These are phyloP conservation scores for Geranium incanum DNA, from an alignment of 441 rosid genomes.

Conservation along the genomic window DNA sequence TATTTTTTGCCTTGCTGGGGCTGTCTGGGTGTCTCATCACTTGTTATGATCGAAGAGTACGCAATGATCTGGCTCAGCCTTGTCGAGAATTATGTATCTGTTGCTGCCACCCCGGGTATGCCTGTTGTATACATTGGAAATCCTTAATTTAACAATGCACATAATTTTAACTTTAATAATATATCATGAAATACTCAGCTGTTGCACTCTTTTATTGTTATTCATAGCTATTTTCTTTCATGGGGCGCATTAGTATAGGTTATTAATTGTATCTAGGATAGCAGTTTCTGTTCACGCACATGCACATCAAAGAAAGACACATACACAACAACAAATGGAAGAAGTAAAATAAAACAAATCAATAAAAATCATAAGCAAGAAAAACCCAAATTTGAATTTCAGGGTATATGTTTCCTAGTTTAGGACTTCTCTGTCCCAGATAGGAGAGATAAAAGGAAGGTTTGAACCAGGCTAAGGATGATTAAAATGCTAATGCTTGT, in stretches of 20 bases:
- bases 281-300: neutral
- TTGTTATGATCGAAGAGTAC: constrained; percentile 95
- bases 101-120: constrained; percentile 99
- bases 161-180: neutral
- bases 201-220: neutral
- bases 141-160: neutral
- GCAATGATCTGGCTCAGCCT: constrained; percentile 96
- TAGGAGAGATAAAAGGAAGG: no score
- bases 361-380: neutral
- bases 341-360: neutral
- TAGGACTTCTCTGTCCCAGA: no score
- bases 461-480: no score
- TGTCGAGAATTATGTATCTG: constrained; percentile 95
- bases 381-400: neutral
- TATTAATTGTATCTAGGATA: neutral
- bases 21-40: constrained; percentile 98
- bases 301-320: neutral
- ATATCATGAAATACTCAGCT: neutral
- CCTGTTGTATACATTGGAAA: constrained; percentile 9
- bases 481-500: no score
- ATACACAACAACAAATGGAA: neutral
- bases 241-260: neutral
- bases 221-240: neutral
- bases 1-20: constrained; percentile 96
- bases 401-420: no score